Conservation (phyloP, 1,139 yeast species). For the Ogataea hybrid region DNA sequence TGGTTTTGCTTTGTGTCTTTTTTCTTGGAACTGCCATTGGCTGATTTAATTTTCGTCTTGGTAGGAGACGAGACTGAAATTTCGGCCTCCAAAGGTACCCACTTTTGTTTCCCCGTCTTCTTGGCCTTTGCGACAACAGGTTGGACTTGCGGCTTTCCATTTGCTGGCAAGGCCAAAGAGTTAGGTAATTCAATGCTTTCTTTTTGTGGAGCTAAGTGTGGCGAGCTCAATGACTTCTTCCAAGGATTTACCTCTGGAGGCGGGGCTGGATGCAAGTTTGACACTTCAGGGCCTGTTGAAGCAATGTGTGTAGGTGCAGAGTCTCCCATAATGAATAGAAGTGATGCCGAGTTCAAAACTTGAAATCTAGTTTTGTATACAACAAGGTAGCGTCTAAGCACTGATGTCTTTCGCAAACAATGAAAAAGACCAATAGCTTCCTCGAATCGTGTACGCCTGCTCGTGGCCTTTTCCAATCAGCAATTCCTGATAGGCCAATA, state of each 20-base stretch:
- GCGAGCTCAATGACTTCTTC: conserved; percentile 11
- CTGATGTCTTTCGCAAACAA: background rate
- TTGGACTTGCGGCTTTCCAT: conserved; percentile 1
- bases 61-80: conserved; percentile 45
- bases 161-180: background rate
- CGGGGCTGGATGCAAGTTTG: conserved; percentile 24
- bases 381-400: conserved; percentile 7
- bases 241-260: conserved; percentile 28
- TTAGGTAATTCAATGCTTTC: background rate
- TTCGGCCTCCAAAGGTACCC: conserved; percentile 64
- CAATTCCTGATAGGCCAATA: background rate
- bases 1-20: conserved; percentile 9
- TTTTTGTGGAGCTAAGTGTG: background rate
- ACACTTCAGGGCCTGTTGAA: background rate
- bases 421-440: background rate
- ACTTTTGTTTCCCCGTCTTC: conserved; percentile 57
- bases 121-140: conserved; percentile 25
- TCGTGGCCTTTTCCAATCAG: background rate
- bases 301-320: background rate
- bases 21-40: conserved; percentile 3
- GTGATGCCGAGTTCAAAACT: background rate
- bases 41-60: conserved; percentile 4
- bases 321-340: conserved; percentile 2
- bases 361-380: background rate
- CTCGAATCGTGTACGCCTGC: background rate